These are phyloP conservation scores for Yamadazyma siamensis DNA, from an alignment of 1,139 yeast genomes.

Conservation along the genomic window DNA sequence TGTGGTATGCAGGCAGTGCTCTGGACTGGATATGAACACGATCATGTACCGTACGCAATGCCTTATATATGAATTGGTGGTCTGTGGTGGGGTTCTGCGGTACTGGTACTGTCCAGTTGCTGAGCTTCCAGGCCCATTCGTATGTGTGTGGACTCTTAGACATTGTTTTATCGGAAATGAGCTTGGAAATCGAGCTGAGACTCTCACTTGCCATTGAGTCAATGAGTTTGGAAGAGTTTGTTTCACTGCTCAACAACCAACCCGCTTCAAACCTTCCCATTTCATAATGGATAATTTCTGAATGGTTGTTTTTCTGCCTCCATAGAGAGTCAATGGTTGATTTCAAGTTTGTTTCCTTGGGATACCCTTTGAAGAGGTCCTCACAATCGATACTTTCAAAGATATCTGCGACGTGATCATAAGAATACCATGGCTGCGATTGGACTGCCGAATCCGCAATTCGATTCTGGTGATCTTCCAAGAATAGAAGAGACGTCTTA, in stretches of 20 bases:
- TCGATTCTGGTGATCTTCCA: no score
- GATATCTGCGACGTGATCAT: slow-evolving; percentile 27
- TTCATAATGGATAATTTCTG: slow-evolving; percentile 47
- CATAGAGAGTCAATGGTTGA: slow-evolving; percentile 46
- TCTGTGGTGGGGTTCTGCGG: slow-evolving; percentile 27
- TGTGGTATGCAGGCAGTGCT: no score
- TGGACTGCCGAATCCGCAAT: no score
- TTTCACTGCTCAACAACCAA: slow-evolving; percentile 18
- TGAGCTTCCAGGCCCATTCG: slow-evolving; percentile 69
- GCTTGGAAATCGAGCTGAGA: no score
- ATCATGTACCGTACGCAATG: slow-evolving; percentile 43
- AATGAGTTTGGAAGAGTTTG: no score
- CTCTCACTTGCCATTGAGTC: no score
- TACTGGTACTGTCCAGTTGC: slow-evolving; percentile 64
- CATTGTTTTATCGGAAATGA: no score
- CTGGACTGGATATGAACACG: not conserved
- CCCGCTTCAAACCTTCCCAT: slow-evolving; percentile 56
- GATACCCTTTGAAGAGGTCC: slow-evolving; percentile 64
- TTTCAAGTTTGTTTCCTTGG: slow-evolving; percentile 50
- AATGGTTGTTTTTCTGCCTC: slow-evolving; percentile 22
- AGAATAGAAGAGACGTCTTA: no score
- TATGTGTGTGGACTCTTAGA: no score
- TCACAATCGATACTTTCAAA: slow-evolving; percentile 55
- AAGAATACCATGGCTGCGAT: slow-evolving; percentile 15
- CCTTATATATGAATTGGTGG: slow-evolving; percentile 44